Evolutionary conservation across 352 stramenopile genomes (phyloP).

Genomic region (Globisporangium takayamanum): DNA sequence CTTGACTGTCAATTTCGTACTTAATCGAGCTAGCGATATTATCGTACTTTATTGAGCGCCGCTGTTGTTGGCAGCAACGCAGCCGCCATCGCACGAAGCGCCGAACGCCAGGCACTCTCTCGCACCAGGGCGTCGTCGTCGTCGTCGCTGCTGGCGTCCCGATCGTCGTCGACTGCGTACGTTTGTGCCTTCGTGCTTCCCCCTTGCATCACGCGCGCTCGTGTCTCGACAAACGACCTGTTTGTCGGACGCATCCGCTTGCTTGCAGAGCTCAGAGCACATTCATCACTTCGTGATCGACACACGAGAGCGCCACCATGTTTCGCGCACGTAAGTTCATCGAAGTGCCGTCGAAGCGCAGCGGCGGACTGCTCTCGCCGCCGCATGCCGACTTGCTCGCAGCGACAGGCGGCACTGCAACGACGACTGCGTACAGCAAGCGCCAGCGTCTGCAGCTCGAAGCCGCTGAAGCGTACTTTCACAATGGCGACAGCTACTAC

Average conservation of each 20-base stretch:
- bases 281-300: neutral
- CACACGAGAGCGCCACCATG: constrained; percentile 22
- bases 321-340: constrained; percentile 66
- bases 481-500: neutral
- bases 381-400: constrained; percentile 24
- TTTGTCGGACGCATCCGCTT: too few relatives aligned
- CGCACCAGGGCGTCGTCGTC: neutral
- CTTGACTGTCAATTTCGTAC: too few relatives aligned
- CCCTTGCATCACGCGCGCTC: too few relatives aligned
- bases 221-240: too few relatives aligned
- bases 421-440: constrained; percentile 29
- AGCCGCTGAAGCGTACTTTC: constrained; percentile 9
- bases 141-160: neutral
- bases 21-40: too few relatives aligned
- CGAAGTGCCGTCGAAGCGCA: constrained; percentile 60
- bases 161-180: neutral
- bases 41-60: neutral
- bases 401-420: constrained; percentile 9
- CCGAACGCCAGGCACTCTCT: neutral
- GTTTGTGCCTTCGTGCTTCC: neutral
- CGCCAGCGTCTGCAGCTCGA: constrained; percentile 44
- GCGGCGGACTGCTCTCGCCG: constrained; percentile 32
- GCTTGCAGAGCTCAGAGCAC: neutral
- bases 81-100: neutral
- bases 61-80: neutral